Base-by-base conservation (phyloP, 2,329 filamentous ascomycete genomes). In the Pestalotiopsis sp. region DNA sequence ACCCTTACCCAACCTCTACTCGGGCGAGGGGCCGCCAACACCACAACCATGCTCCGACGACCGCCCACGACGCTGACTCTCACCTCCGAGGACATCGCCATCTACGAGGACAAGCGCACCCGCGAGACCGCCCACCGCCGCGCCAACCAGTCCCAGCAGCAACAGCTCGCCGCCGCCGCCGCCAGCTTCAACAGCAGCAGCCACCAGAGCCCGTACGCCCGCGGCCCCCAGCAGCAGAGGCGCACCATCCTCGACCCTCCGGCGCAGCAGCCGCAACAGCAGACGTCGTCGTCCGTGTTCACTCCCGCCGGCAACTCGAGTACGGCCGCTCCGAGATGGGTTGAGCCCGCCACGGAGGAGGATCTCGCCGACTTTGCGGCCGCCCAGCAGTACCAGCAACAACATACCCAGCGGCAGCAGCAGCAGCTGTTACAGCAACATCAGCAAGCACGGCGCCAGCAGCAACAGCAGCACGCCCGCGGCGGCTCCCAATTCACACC, bases 51-150 rank as follows among this genome's bases (percentile, higher is more conserved):
- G 89, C 88, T 92, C 72, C 88, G 89, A 73, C 88, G 91, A 59
- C 86, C 88, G 17, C 86, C 91, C 11, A 94, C 91, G 60, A 86
- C 87, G 14, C 87, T 94, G 70, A 83, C 85, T 66, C 86, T 93
- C 71, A 93, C 91, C 2, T 83, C 88, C 61, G 89, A 92, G 75
- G 91, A 94, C 77, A 84, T 93, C 52, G 89, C 90, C 52, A 83
- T 86, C 66, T 93, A 92, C 80, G 91, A 93, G 75, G 89, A 91
- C 76, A 84, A 85, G 35, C 86, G 89, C 69, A 81, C 81, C 64
- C 69, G 69, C 30, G 65, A 67, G 13, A 40, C 57, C 57, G 39
- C 22, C 56, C 22, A 48, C 7, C 52, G 30, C 14, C 30, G 30
- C 9, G 22, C 44, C 44, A n/a, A 55, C 11, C 35, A 58, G 10